Evolutionary conservation across 495 filamentous ascomycete species (phyloP), one percentile per base, ranked within the genome.

Genomic region (Penicillium cataractarum): DNA sequence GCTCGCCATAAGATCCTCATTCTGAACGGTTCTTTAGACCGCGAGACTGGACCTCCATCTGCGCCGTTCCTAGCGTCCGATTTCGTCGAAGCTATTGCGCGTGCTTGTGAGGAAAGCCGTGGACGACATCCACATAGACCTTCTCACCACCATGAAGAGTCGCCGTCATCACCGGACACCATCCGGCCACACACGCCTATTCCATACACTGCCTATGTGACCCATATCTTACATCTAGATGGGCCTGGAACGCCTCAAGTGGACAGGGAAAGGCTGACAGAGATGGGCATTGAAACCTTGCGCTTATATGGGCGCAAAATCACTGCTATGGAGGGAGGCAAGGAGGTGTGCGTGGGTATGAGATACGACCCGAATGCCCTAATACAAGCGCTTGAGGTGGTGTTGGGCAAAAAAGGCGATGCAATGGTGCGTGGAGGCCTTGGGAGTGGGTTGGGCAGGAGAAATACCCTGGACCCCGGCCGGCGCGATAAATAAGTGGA

Each of bases 161-260:
- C 54, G 5, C n/a, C 46, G 1, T 61, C 69, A 4, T 42, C 64
- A 2, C 64, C 68, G 35, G 60, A 49, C 2, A 66, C 56, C 4
- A 63, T 51, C n/a, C 63, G 60, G 9, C 62, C 60, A 17, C 27
- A 27, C 46, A 62, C 9, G 4, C 49, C 62, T 9, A 67, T 77
- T 19, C 77, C 77, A 1, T 79, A 77, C 61, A 73, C 69, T n/a
- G 71, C 75, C 0, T 96, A 95, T 69, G 87, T 98, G 3, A 96
- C 89, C 17, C 92, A 97, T 74, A 72, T 98, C 10, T 77, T 98
- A 10, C 89, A 97, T 65, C 74, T 97, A 8, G 90, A 93, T 17
- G 90, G 90, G 0, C 78, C 79, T 1, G 89, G 84, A 0, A 86
- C 86, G 44, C 95, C 95, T 0, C 70, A 61, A 12, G 90, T 97